Percentiles rank a stretch among this genome's conserved stretches.
phyloP scores from a whole-genome alignment of 1,284 basidiomycete genomes.

The Puccinia polysora region DNA sequence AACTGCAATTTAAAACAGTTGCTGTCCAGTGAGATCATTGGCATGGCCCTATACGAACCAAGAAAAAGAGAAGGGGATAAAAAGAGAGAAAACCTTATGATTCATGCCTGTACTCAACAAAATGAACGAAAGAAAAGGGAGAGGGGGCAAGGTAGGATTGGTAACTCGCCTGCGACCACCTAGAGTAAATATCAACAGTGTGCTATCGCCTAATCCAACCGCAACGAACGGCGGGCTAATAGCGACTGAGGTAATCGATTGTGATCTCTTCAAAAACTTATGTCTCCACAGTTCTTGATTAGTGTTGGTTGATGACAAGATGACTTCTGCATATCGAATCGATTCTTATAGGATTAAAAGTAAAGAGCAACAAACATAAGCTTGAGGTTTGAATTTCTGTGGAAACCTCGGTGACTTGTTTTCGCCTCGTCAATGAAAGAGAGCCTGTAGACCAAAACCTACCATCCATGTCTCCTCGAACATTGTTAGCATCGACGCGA shows the following conservation, averaged over 20 bases:
- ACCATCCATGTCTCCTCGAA: slow-evolving; percentile 14
- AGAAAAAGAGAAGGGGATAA: neutral
- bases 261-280: neutral
- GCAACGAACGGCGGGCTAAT: neutral
- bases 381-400: neutral
- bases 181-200: neutral
- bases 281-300: slow-evolving; percentile 12
- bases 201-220: slow-evolving; percentile 1
- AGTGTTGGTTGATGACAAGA: neutral
- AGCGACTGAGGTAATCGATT: slow-evolving; percentile 7
- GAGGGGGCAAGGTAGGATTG: too few species aligned
- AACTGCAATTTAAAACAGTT: slow-evolving; percentile 67
- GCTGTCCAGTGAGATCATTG: slow-evolving; percentile 67
- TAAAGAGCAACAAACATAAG: neutral
- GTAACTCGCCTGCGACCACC: neutral
- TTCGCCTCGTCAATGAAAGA: too few species aligned
- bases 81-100: neutral
- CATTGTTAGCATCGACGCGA: neutral
- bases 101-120: slow-evolving; percentile 51
- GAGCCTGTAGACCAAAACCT: too few species aligned
- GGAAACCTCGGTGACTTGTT: too few species aligned
- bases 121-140: slow-evolving; percentile 50
- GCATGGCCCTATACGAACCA: slow-evolving; percentile 61
- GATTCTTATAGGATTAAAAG: neutral
- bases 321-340: neutral